Conservation (phyloP, 179 eudicot species). For the Pouteria campechiana region DNA sequence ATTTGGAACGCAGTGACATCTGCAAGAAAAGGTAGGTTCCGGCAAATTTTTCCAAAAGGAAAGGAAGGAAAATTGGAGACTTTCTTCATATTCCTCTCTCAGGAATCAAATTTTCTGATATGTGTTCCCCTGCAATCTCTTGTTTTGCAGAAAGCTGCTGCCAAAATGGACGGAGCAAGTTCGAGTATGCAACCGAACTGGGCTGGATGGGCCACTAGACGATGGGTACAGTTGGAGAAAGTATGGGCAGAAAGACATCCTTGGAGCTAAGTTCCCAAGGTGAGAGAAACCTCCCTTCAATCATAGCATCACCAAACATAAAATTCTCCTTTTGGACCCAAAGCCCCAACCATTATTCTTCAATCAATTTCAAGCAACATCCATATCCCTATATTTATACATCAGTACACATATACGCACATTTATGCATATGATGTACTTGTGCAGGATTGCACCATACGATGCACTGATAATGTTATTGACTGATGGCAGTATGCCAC, state of each 20-base stretch:
- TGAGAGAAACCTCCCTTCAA: slow-evolving; percentile 9
- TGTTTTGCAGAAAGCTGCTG: slow-evolving; percentile 46
- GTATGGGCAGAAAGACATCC: slow-evolving; percentile 89
- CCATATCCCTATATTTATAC: too few species aligned
- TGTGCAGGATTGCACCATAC: too few species aligned
- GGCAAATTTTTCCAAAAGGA: not conserved
- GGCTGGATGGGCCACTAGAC: slow-evolving; percentile 42
- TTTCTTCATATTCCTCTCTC: not conserved
- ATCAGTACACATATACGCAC: too few species aligned
- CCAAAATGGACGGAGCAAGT: slow-evolving; percentile 62
- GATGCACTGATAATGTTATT: too few species aligned
- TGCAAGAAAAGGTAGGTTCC: slow-evolving; percentile 63
- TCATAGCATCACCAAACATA: not conserved
- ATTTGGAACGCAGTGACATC: slow-evolving; percentile 18
- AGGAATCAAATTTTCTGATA: not conserved
- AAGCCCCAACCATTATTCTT: too few species aligned
- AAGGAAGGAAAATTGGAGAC: not conserved
- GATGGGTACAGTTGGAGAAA: slow-evolving; percentile 94
- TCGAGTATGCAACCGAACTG: slow-evolving; percentile 30
- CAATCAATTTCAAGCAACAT: too few species aligned
- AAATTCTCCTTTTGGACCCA: slow-evolving; percentile 6
- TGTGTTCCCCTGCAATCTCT: slow-evolving; percentile 2
- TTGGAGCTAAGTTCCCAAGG: slow-evolving; percentile 80
- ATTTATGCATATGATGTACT: too few species aligned
- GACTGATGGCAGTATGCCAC: too few species aligned